Percentiles rank a stretch among this genome's conserved stretches.
These are phyloP conservation scores for Lactifluus volemus DNA, from an alignment of 768 basidiomycete genomes.

Conservation along the genomic window DNA sequence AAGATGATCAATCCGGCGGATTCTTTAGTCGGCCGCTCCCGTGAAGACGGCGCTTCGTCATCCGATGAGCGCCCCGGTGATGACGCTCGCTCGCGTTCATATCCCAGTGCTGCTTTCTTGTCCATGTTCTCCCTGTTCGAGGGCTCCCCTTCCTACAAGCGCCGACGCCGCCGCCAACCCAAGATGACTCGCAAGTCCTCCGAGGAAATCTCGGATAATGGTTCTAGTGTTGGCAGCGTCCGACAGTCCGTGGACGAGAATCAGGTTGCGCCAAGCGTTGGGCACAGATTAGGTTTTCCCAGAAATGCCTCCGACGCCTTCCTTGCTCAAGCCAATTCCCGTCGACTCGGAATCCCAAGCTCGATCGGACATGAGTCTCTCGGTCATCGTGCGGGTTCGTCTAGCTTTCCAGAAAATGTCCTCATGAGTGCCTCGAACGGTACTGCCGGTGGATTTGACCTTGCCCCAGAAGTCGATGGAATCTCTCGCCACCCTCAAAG, in stretches of 20 bases:
- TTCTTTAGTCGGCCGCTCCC: conserved; percentile 15
- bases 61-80: conserved; percentile 19
- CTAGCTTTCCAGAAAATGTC: conserved; percentile 10
- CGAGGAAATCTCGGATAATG: conserved; percentile 19
- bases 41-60: conserved; percentile 12
- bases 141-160: conserved; percentile 84
- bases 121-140: conserved; percentile 69
- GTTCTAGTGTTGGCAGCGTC: conserved; percentile 14
- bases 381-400: conserved; percentile 8
- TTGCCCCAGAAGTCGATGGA: conserved; percentile 4
- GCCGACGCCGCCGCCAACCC: conserved; percentile 66
- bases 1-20: conserved; percentile 20
- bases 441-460: not conserved
- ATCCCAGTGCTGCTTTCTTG: conserved; percentile 40
- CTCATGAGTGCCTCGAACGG: not conserved
- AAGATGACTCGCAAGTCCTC: conserved; percentile 34
- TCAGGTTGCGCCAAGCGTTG: conserved; percentile 24
- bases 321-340: conserved; percentile 17
- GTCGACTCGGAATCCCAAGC: conserved; percentile 3
- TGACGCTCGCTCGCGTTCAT: conserved; percentile 21
- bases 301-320: conserved; percentile 18
- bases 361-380: conserved; percentile 1
- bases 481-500: conserved; percentile 8
- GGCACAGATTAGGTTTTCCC: conserved; percentile 16
- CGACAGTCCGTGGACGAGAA: conserved; percentile 23